A percentile compares a stretch with the other conserved stretches of the same genome.
phyloP scores from a whole-genome alignment of 129 eudicot species.

The Oenanthe sinensis region DNA sequence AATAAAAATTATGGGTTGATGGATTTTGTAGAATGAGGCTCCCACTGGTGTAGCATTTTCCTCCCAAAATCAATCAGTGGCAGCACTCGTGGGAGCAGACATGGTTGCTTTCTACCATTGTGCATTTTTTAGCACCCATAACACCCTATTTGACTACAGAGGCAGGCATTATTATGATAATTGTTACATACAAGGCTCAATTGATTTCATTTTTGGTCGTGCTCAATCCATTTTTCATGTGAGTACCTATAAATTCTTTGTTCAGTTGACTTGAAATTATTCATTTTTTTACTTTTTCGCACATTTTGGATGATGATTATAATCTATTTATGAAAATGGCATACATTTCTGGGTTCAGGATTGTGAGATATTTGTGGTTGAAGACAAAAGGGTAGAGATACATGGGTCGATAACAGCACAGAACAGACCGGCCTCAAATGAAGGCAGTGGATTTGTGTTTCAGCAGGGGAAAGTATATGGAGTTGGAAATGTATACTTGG shows the following conservation, averaged over 20 bases:
- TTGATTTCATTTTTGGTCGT: constrained; percentile 72
- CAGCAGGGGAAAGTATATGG: constrained; percentile 51
- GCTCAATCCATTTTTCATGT: constrained; percentile 62
- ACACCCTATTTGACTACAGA: constrained; percentile 63
- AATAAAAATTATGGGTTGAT: neutral
- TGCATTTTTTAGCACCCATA: constrained; percentile 64
- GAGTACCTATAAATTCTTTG: constrained; percentile 5
- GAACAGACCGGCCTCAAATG: constrained; percentile 29
- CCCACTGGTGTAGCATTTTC: constrained; percentile 40
- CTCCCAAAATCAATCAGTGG: constrained; percentile 65
- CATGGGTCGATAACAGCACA: constrained; percentile 72
- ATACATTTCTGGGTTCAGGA: constrained; percentile 27
- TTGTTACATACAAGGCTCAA: constrained; percentile 77
- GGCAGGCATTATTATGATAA: constrained; percentile 75
- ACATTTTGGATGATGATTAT: neutral
- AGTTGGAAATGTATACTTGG: constrained; percentile 46
- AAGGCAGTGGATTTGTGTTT: constrained; percentile 65
- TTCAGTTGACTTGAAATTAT: neutral
- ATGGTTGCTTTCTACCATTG: constrained; percentile 76
- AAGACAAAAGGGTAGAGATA: constrained; percentile 45
- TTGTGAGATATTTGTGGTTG: constrained; percentile 71
- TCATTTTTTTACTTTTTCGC: neutral
- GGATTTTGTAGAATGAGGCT: constrained; percentile 53
- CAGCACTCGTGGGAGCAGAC: constrained; percentile 70
- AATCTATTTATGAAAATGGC: neutral